These are phyloP conservation scores for Chloropicon primus DNA, from an alignment of 139 green algal genomes.

Conservation along the genomic window DNA sequence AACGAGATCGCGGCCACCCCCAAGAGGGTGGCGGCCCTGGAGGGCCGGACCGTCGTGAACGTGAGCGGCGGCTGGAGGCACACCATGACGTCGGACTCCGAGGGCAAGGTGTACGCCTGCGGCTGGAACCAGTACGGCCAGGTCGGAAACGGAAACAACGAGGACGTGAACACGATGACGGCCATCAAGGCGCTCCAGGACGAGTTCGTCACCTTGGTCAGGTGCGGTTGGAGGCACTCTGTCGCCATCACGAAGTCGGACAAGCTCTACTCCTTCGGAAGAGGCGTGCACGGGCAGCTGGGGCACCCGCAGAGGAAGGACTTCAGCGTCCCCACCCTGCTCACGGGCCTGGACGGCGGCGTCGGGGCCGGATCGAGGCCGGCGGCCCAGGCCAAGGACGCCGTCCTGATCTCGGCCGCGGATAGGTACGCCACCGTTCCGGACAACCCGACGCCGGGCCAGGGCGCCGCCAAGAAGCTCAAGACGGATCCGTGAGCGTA, in stretches of 20 bases:
- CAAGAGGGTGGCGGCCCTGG: constrained; percentile 7
- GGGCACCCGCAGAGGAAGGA: not conserved
- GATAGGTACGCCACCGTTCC: not conserved
- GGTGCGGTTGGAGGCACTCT: not conserved
- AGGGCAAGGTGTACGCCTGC: constrained; percentile 50
- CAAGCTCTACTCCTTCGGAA: not conserved
- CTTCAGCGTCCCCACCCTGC: not conserved
- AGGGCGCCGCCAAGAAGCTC: not conserved
- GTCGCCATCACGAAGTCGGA: not conserved
- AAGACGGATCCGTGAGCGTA: not conserved
- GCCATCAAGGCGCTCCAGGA: not conserved
- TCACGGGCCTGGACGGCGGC: not conserved
- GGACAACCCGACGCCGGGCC: not conserved
- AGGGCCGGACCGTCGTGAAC: not conserved
- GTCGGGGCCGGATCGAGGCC: not conserved
- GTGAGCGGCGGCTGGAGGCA: constrained; percentile 76
- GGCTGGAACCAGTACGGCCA: constrained; percentile 91
- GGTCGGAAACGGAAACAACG: constrained; percentile 45
- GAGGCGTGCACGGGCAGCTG: not conserved
- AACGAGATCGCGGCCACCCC: constrained; percentile 31
- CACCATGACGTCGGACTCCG: constrained; percentile 44
- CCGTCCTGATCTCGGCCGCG: not conserved
- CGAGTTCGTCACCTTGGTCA: not conserved
- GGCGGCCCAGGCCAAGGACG: not conserved
- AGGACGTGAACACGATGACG: constrained; percentile 23